These are phyloP conservation scores for Saposhnikovia divaricata DNA, from an alignment of 129 eudicot species.

Conservation along the genomic window DNA sequence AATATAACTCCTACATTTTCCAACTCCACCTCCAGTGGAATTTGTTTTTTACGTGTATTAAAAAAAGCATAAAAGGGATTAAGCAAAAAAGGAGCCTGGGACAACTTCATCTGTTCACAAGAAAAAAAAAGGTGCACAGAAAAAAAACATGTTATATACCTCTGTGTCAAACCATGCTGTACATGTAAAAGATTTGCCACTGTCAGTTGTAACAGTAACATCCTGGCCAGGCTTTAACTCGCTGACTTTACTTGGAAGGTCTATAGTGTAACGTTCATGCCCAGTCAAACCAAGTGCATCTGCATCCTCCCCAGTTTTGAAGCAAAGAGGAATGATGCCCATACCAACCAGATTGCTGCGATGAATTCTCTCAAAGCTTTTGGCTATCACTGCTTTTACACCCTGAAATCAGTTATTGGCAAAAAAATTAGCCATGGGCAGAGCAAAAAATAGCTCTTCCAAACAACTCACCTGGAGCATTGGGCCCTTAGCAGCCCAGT, in stretches of 20 bases:
- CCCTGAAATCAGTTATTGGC: slow-evolving; percentile 39
- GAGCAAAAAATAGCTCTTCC: not conserved
- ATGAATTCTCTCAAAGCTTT: slow-evolving; percentile 96
- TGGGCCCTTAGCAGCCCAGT: slow-evolving; percentile 99
- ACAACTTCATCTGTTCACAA: no score
- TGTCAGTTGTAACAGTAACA: slow-evolving; percentile 71
- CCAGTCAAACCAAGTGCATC: slow-evolving; percentile 87
- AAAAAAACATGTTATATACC: slow-evolving; percentile 29
- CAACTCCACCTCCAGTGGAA: no score
- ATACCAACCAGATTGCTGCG: slow-evolving; percentile 95
- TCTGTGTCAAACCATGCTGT: slow-evolving; percentile 84
- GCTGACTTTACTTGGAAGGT: slow-evolving; percentile 60
- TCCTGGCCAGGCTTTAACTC: slow-evolving; percentile 97
- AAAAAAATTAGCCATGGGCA: not conserved
- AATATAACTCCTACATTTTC: no score
- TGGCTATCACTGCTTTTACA: slow-evolving; percentile 96
- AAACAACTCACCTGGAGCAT: slow-evolving; percentile 58
- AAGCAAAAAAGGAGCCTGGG: no score
- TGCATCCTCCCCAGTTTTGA: slow-evolving; percentile 94
- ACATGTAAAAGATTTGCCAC: slow-evolving; percentile 82
- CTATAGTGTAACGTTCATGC: slow-evolving; percentile 82
- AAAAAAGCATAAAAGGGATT: no score
- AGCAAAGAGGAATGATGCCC: slow-evolving; percentile 95
- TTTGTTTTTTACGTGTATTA: no score
- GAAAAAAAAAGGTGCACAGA: no score